Percentiles rank a stretch among this genome's conserved stretches.
phyloP scores from a whole-genome alignment of 768 basidiomycete genomes.

The Asterophora lycoperdoides region DNA sequence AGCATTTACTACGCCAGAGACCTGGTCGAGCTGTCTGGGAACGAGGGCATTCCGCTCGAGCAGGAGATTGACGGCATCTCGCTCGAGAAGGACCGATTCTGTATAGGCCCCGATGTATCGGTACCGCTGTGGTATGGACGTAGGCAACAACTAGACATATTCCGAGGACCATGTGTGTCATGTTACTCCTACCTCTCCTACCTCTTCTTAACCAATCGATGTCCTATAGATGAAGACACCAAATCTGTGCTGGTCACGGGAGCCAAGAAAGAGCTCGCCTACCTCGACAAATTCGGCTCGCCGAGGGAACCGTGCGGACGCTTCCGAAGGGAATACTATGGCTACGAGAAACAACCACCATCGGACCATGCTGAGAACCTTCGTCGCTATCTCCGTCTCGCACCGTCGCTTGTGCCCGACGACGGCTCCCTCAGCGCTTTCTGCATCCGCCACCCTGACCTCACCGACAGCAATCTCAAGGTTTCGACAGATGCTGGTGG shows the following conservation, averaged over 20 bases:
- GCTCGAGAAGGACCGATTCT: conserved; percentile 22
- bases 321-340: conserved; percentile 22
- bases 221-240: conserved; percentile 24
- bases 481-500: conserved; percentile 18
- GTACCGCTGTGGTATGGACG: conserved; percentile 23
- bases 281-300: conserved; percentile 25
- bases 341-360: conserved; percentile 27
- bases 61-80: conserved; percentile 14
- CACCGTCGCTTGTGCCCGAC: conserved; percentile 25
- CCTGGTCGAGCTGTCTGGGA: conserved; percentile 30
- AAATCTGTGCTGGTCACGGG: conserved; percentile 21
- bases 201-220: conserved; percentile 13
- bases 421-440: conserved; percentile 21
- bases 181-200: conserved; percentile 9
- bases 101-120: conserved; percentile 26
- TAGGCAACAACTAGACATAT: conserved; percentile 17
- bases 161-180: conserved; percentile 24
- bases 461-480: conserved; percentile 22
- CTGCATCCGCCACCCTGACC: conserved; percentile 30
- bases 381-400: conserved; percentile 24
- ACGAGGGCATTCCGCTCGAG: conserved; percentile 15
- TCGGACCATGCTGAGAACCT: conserved; percentile 28
- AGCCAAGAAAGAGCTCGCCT: conserved; percentile 28
- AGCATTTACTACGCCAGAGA: conserved; percentile 36
- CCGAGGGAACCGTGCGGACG: conserved; percentile 24